Evolutionary conservation across 2,329 filamentous ascomycete species (phyloP), one percentile per base, ranked within the genome.

Genomic region (Beauveria varroae): DNA sequence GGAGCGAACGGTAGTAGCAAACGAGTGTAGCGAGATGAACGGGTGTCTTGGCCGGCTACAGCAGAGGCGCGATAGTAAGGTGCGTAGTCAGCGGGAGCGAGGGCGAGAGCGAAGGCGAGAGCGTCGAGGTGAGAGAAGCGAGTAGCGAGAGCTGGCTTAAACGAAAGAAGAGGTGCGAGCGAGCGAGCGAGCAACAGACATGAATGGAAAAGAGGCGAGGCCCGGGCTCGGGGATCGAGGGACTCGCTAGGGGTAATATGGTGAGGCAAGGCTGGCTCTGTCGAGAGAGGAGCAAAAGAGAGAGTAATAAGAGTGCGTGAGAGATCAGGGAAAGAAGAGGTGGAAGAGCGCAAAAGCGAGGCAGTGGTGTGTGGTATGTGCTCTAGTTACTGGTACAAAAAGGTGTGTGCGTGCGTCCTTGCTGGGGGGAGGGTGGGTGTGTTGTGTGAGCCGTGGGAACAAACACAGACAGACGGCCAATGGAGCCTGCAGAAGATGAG

Each of bases 121-220:
- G 8, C 8, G 49, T 47, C 7, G 6, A 56, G 55, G 62, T 62
- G 58, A 55, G 37, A 62, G 37, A 56, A 62, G 49, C 30, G 24
- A 22, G 24, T 30, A 52, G n/a, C 16, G 12, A 52, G n/a, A n/a
- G 18, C 12, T 30, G 34, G 22, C 22, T 46, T 43, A 47, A 58
- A 58, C 22, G 58, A 60, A 58, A 63, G 63, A 63, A 63, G 64
- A 63, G 57, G 57, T 59, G 59, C 24, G 24, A 61, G 60, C 46
- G 58, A 61, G 60, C 22, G 26, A 51, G 57, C 37, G 8, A 58
- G 37, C 37, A 62, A 64, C 22, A 26, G 18, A n/a, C 52, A 57
- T 22, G 43, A 40, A 49, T 14, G 60, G 56, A 54, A 53, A 61
- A 58, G 60, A 63, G 61, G 64, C 47, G 47, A 59, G 47, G 47